Evolutionary conservation across 148 eudicot genomes (phyloP), one percentile per base, ranked within the genome.

Genomic region (Chenopodium suecicum): DNA sequence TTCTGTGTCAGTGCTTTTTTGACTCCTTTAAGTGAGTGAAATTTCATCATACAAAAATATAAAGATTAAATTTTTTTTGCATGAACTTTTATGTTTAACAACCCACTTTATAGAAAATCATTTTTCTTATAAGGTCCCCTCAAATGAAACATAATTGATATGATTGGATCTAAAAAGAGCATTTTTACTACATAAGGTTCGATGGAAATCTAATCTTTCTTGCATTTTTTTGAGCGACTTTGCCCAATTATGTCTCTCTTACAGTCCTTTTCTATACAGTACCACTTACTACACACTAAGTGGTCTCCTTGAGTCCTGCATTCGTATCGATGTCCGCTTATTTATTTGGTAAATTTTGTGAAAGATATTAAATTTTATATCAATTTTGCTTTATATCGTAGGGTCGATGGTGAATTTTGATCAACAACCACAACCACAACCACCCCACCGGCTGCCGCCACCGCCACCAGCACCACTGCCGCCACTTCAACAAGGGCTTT

Each of bases 391-490:
- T 48, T 71, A 20, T 71, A 22, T 2, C 2, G 11, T 46, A 84
- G 86, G 77, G 63, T 77, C 63, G 0, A 80, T 84, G 83, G 17
- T 76, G 81, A 84, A 65, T 47, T 84, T 84, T 37, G 83, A 80
- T 71, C 83, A 77, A 19, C 29, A 27, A 27, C 29, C 29, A 27
- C 81, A 77, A 10, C 32, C 41, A 62, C 81, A 77, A 10, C 32
- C 41, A 62, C 71, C 58, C 4, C 83, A 75, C 6, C 41, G 41
- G 41, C 41, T 5, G 0, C 6, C 41, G 4, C 41, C 41, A 1
- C 34, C 41, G 4, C 34, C 34, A 32, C 34, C 34, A 6, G 6
- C 41, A 37, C 41, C 41, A 37, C 41, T 37, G 7, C 41, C 41
- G 41, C 41, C 41, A 37, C 41, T 4, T 37, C 41, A 37, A 37